These are phyloP conservation scores for Xylaria intraflava DNA, from an alignment of 495 filamentous ascomycete species.

Conservation along the genomic window DNA sequence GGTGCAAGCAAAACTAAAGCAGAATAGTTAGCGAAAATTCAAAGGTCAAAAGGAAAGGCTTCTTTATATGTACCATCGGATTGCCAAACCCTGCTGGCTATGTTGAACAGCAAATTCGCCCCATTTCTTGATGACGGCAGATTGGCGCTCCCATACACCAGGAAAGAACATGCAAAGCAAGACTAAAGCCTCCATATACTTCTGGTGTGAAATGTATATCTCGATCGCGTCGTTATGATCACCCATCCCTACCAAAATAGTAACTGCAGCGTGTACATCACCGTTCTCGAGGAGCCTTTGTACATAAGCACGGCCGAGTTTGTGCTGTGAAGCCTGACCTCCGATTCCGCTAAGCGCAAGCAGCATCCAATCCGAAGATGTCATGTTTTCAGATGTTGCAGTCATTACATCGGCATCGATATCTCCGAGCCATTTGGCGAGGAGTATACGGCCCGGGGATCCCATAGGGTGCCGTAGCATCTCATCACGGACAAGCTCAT, in stretches of 20 bases:
- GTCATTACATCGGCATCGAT: conserved; percentile 75
- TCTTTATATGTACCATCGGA: conserved; percentile 58
- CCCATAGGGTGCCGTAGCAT: conserved; percentile 64
- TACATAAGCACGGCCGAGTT: conserved; percentile 86
- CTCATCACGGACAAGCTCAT: conserved; percentile 81
- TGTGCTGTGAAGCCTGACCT: conserved; percentile 72
- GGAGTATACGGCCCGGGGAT: conserved; percentile 68
- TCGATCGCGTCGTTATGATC: conserved; percentile 94
- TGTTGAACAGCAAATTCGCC: conserved; percentile 85
- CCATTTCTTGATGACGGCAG: conserved; percentile 85
- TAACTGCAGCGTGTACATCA: conserved; percentile 85
- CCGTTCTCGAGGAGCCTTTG: conserved; percentile 83
- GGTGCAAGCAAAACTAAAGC: conserved; percentile 65
- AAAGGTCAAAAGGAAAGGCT: background rate
- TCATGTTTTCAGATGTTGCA: conserved; percentile 72
- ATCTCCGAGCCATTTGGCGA: conserved; percentile 90
- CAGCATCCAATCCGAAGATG: conserved; percentile 93
- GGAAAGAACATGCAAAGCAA: conserved; percentile 70
- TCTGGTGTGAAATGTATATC: conserved; percentile 86
- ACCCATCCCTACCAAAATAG: conserved; percentile 85
- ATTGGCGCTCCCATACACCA: conserved; percentile 81
- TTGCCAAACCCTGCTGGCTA: conserved; percentile 81
- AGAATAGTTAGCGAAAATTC: background rate
- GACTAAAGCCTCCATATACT: conserved; percentile 84
- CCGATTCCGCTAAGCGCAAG: conserved; percentile 85